Evolutionary conservation across 2,329 filamentous ascomycete genomes (phyloP), one percentile per base, ranked within the genome.

Genomic region (Pseudogymnoascus sp.): DNA sequence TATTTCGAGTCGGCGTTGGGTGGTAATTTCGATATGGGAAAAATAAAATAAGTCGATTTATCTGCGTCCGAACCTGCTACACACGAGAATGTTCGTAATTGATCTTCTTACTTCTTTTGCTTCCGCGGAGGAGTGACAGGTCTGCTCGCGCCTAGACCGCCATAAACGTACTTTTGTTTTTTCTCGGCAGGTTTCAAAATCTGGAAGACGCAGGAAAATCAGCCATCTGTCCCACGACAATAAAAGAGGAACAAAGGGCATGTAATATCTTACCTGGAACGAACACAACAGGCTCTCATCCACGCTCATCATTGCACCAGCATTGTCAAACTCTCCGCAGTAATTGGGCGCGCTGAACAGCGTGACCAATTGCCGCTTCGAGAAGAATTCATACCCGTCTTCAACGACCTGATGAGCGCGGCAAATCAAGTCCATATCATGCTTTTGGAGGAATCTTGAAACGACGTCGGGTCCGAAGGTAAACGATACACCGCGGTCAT

Each of bases 111-210:
- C 79, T 84, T 82, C 78, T 86, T 86, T 77, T 84, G 82, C 78
- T 87, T 90, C 80, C 83, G 82, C 78, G 86, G 84, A 82, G 86
- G 81, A 83, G 85, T 87, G 78, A 84, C 81, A 77, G 85, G 83
- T 81, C 82, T 84, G 81, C 84, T 82, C 80, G 83, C 83, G 80
- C 84, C 86, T 78, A 88, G 83, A 80, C 84, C 83, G 80, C 82
- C 83, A 81, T 86, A 84, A 76, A 96, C 93, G 83, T 96, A 97
- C 93, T 97, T 97, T 91, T 97, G 93, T 88, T 99, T 99, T 88
- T 99, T 99, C 86, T 99, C 95, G 78, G 95, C 95, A 75, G 95
- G 95, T 83, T 97, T 99, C 82, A 99, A 84, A 76, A 99, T 97
- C 91, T 96, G 37, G 54, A 37, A 37, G 62, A 47, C 31, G 60